Evolutionary conservation across 805 yeast species (phyloP), one percentile per base, ranked within the genome.

Genomic region (Wickerhamiella brachini): DNA sequence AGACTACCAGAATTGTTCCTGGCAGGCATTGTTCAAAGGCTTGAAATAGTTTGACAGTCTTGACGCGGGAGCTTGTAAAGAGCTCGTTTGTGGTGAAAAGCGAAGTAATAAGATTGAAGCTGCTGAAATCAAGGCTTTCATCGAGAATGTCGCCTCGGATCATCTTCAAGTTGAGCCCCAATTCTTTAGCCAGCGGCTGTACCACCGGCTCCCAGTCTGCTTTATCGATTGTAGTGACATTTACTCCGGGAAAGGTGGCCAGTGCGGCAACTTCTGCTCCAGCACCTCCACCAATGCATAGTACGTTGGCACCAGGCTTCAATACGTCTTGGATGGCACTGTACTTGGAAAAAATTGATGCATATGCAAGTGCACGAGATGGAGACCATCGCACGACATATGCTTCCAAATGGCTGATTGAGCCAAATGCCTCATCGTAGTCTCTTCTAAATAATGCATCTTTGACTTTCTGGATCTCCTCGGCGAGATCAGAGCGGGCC

Each of bases 251-350:
- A 56, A 55, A 50, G 22, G 54, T 56, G 24, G 56, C 57, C 44
- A 85, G 60, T 0, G 78, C 85, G 8, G 77, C 76, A 22, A 86
- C 65, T 62, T 87, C 96, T 1, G 87, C 85, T 4, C 90, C 85
- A 0, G 95, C 95, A 37, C 96, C 96, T 22, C 94, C 95, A 18
- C 95, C 96, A 38, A 88, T 72, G 58, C 82, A 77, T 37, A 86
- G 63, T 0, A 81, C 76, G 6, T 71, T 64, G 3, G 68, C 20
- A n/a, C 21, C 18, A 5, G 56, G 52, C 34, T 45, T 47, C n/a
- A 77, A 59, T 21, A 73, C 39, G 2, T 66, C 62, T 44, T 65
- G 61, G 9, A 79, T 63, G 3, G 72, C 72, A 5, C 64, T 65
- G 26, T 82, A 66, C 13, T 75, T 68, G 1, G 78, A 70, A 57